These are phyloP conservation scores for Wickerhamomyces strasburgensis DNA, from an alignment of 805 yeast genomes.

Conservation along the genomic window DNA sequence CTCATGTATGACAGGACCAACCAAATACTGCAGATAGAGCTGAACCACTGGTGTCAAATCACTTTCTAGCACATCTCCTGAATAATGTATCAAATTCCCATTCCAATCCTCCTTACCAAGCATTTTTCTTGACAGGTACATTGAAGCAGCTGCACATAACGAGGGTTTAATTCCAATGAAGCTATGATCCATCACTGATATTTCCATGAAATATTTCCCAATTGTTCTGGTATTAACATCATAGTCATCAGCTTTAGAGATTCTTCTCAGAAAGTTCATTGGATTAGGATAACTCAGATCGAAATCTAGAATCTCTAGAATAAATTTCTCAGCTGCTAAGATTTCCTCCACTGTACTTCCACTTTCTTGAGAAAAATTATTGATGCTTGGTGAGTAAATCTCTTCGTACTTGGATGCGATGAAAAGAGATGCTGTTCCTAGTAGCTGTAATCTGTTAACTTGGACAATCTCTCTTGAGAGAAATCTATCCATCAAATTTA, in stretches of 20 bases:
- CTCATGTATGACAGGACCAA: slow-evolving; percentile 80
- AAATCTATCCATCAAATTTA: slow-evolving; percentile 84
- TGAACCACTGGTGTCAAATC: slow-evolving; percentile 70
- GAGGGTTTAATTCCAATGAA: slow-evolving; percentile 79
- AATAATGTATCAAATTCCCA: slow-evolving; percentile 81
- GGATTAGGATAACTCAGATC: slow-evolving; percentile 87
- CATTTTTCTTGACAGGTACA: slow-evolving; percentile 79
- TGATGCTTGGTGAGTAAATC: slow-evolving; percentile 82
- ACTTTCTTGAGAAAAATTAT: slow-evolving; percentile 80
- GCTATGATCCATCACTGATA: slow-evolving; percentile 71
- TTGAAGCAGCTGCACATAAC: slow-evolving; percentile 82
- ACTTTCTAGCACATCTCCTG: slow-evolving; percentile 79
- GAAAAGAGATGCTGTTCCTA: slow-evolving; percentile 82
- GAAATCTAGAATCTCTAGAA: slow-evolving; percentile 67
- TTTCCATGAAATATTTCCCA: slow-evolving; percentile 82
- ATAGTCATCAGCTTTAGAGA: slow-evolving; percentile 91
- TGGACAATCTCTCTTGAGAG: slow-evolving; percentile 73
- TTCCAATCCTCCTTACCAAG: slow-evolving; percentile 73
- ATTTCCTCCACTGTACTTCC: slow-evolving; percentile 80
- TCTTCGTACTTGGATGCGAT: slow-evolving; percentile 94
- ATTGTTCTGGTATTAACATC: slow-evolving; percentile 86
- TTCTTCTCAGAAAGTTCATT: slow-evolving; percentile 85
- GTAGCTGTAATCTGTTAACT: slow-evolving; percentile 73
- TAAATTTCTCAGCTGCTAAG: slow-evolving; percentile 77
- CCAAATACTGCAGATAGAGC: slow-evolving; percentile 69